These are phyloP conservation scores for Sporothrix brunneoviolacea DNA, from an alignment of 2,329 filamentous ascomycete species.

Conservation along the genomic window DNA sequence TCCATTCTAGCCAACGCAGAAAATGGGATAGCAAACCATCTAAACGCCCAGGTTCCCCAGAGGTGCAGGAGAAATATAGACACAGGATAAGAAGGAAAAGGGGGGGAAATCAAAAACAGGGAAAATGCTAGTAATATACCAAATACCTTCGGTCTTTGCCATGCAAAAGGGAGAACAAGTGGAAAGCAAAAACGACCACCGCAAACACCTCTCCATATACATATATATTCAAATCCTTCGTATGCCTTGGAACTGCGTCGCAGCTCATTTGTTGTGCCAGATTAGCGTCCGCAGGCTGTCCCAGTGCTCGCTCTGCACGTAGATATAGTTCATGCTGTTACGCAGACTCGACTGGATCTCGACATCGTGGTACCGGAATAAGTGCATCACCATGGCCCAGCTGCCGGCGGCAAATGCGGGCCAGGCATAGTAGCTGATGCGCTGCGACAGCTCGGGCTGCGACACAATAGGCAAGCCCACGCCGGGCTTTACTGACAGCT, in stretches of 20 bases:
- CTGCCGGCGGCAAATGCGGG: slow-evolving; percentile 83
- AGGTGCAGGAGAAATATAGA: background rate
- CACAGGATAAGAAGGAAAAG: slow-evolving; percentile 1
- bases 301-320: slow-evolving; percentile 82
- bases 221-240: too few relatives aligned
- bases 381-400: slow-evolving; percentile 92
- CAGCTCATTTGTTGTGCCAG: slow-evolving; percentile 72
- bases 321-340: slow-evolving; percentile 97
- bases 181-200: background rate
- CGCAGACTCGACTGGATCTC: slow-evolving; percentile 85
- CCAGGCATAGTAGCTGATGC: slow-evolving; percentile 71
- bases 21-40: background rate
- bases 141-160: too few relatives aligned
- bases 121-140: slow-evolving; percentile 6
- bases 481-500: slow-evolving; percentile 66
- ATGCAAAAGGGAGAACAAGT: slow-evolving; percentile 1
- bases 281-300: slow-evolving; percentile 77
- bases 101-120: too few relatives aligned
- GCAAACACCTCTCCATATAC: too few relatives aligned
- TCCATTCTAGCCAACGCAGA: background rate
- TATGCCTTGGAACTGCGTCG: too few relatives aligned
- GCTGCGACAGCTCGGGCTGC: slow-evolving; percentile 37
- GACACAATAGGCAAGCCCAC: slow-evolving; percentile 45
- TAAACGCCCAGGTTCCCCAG: too few relatives aligned
- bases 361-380: slow-evolving; percentile 88